Conservation (phyloP, 441 rosid genomes). For the Jatropha multifida region DNA sequence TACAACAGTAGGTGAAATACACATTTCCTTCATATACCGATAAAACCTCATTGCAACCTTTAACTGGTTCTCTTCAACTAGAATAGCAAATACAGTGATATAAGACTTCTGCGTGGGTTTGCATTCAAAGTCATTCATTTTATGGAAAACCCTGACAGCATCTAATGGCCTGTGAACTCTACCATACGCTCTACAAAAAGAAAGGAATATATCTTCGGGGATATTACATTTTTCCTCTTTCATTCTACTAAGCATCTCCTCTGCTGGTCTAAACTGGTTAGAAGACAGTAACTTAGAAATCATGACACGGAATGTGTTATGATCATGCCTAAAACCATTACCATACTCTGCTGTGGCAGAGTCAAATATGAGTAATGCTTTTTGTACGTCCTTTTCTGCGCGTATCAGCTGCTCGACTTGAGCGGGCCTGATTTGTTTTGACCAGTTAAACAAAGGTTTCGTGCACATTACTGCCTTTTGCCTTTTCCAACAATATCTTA, state of each 20-base stretch:
- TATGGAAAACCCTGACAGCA: conserved; percentile 60
- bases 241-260: conserved; percentile 72
- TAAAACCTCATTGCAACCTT: conserved; percentile 67
- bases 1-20: conserved; percentile 55
- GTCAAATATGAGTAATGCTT: conserved; percentile 64
- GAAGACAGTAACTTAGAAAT: conserved; percentile 67
- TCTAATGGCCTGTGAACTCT: conserved; percentile 77
- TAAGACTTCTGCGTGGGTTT: conserved; percentile 58
- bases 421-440: conserved; percentile 54
- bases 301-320: conserved; percentile 53
- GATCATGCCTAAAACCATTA: conserved; percentile 66
- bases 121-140: conserved; percentile 66
- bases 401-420: conserved; percentile 64
- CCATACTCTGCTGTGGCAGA: conserved; percentile 73
- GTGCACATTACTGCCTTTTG: not conserved
- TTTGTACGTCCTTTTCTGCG: conserved; percentile 62
- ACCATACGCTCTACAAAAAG: conserved; percentile 72
- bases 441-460: conserved; percentile 61
- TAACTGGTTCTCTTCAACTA: conserved; percentile 80
- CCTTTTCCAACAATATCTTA: not conserved
- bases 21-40: conserved; percentile 60
- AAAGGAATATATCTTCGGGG: conserved; percentile 62
- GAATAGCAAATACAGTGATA: conserved; percentile 59
- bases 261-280: conserved; percentile 68
- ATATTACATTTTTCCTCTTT: conserved; percentile 53